phyloP scores from a whole-genome alignment of 2,329 filamentous ascomycete species.

The Xylaria hypoxylon region DNA sequence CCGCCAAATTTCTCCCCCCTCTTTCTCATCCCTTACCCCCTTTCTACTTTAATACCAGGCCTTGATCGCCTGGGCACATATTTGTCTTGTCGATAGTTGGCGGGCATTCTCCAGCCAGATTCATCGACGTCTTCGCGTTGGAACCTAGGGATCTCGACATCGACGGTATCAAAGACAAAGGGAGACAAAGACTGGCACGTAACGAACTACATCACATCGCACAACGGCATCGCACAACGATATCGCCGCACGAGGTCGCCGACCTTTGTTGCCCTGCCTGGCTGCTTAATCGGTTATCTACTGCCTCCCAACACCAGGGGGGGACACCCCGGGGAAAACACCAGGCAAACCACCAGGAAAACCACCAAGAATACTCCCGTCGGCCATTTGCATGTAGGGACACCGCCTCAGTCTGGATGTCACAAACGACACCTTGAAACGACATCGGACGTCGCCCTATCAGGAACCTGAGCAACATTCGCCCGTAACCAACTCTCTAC shows the following conservation, averaged over 20 bases:
- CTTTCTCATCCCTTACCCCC: slow-evolving; percentile 6
- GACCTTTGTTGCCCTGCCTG: slow-evolving; percentile 20
- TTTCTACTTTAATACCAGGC: neutral
- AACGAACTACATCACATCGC: slow-evolving; percentile 1
- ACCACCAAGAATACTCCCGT: slow-evolving; percentile 59
- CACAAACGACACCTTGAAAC: slow-evolving; percentile 63
- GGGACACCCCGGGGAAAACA: too few species aligned
- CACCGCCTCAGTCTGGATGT: slow-evolving; percentile 52
- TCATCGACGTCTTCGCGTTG: slow-evolving; percentile 20
- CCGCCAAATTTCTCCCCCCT: slow-evolving; percentile 19
- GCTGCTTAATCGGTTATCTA: slow-evolving; percentile 42
- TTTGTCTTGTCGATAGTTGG: slow-evolving; percentile 17
- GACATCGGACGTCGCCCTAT: slow-evolving; percentile 56
- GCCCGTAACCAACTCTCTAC: neutral
- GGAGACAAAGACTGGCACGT: slow-evolving; percentile 20
- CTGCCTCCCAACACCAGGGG: slow-evolving; percentile 38
- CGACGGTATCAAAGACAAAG: slow-evolving; percentile 16
- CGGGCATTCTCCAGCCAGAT: slow-evolving; percentile 30
- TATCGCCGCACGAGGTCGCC: neutral
- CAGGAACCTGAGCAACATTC: slow-evolving; percentile 46
- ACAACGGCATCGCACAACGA: slow-evolving; percentile 11
- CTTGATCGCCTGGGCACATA: slow-evolving; percentile 20
- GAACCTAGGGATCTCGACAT: slow-evolving; percentile 26
- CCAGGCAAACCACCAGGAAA: too few species aligned
- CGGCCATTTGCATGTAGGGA: neutral